Base-by-base conservation (phyloP, 2,329 filamentous ascomycete species). In the Cordyceps javanica region DNA sequence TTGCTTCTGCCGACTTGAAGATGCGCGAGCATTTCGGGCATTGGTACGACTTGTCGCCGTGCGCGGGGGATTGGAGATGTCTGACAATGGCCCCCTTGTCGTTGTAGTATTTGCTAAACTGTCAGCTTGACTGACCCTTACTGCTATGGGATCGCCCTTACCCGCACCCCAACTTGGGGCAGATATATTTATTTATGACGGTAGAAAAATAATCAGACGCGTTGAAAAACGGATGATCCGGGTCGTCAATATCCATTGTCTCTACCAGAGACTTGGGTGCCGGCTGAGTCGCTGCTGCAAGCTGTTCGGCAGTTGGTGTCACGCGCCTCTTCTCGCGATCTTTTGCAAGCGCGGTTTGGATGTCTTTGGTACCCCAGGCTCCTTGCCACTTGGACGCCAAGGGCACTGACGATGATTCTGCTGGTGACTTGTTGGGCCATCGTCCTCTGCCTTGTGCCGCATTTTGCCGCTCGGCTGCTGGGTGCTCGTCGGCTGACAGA, bases 11-110 rank as follows among this genome's bases (percentile, higher is more conserved):
- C 21, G 58, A 53, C 53, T 61, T 57, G 19, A 64, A 62, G 26
- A n/a, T 64, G 36, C 50, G 64, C 59, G 4, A 58, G 39, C 36
- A 59, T 38, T 28, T 60, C 62, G 2, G 65, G 64, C 42, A 66
- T 58, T 28, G 63, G 56, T 48, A 65, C 58, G 57, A 39, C 34
- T 41, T 59, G 16, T 26, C 28, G 16, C 49, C 42, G 8, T 48
- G 52, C 14, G 46, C 54, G 21, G 58, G 54, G 1, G 39, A 55
- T 8, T 30, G 48, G 3, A 55, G 48, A 41, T 44, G 52, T 1
- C 23, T 39, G 13, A 44, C 21, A 7, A 50, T 32, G 19, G n/a
- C 19, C 11, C 14, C 6, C n/a, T 32, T 38, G 21, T 21, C 21
- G 10, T 59, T 60, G 21, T 49, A 62, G 32, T 32, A 54, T 49